Evolutionary conservation across 106 monocot species (phyloP).

Genomic region (Allium sativum): DNA sequence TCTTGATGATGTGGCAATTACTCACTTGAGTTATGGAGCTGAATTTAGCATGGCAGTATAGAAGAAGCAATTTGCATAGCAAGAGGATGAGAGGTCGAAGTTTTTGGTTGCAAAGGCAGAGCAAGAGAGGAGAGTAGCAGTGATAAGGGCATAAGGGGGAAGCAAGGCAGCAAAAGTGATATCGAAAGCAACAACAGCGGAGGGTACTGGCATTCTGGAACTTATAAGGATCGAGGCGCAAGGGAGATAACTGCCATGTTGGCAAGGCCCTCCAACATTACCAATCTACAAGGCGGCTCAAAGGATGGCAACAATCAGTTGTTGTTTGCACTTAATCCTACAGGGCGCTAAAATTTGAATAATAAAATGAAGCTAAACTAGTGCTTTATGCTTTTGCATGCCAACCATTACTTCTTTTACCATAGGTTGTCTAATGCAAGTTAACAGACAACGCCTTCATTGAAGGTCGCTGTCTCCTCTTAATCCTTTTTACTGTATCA

Average conservation of each 20-base stretch:
- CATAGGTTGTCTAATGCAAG: too few relatives aligned
- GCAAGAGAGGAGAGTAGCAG: slow-evolving; percentile 58
- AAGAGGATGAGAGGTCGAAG: slow-evolving; percentile 56
- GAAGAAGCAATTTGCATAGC: slow-evolving; percentile 59
- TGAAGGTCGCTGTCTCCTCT: too few relatives aligned
- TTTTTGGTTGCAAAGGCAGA: slow-evolving; percentile 51
- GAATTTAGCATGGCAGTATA: slow-evolving; percentile 45
- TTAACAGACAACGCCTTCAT: too few relatives aligned
- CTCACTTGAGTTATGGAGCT: slow-evolving; percentile 22
- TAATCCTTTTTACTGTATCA: too few relatives aligned
- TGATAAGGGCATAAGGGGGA: slow-evolving; percentile 64
- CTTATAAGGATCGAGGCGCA: slow-evolving; percentile 52
- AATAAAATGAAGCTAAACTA: too few relatives aligned
- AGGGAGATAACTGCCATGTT: neutral
- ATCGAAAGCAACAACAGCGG: slow-evolving; percentile 40
- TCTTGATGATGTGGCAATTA: slow-evolving; percentile 34
- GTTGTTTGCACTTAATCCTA: too few relatives aligned
- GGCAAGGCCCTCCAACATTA: neutral
- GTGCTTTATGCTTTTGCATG: too few relatives aligned
- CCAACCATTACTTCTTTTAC: too few relatives aligned
- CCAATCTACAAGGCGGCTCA: neutral
- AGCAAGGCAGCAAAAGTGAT: slow-evolving; percentile 49
- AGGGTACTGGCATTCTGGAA: slow-evolving; percentile 46
- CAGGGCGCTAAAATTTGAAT: too few relatives aligned
- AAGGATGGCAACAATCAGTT: neutral